Evolutionary conservation across 495 filamentous ascomycete species (phyloP).

Genomic region (Emericellopsis terricola): DNA sequence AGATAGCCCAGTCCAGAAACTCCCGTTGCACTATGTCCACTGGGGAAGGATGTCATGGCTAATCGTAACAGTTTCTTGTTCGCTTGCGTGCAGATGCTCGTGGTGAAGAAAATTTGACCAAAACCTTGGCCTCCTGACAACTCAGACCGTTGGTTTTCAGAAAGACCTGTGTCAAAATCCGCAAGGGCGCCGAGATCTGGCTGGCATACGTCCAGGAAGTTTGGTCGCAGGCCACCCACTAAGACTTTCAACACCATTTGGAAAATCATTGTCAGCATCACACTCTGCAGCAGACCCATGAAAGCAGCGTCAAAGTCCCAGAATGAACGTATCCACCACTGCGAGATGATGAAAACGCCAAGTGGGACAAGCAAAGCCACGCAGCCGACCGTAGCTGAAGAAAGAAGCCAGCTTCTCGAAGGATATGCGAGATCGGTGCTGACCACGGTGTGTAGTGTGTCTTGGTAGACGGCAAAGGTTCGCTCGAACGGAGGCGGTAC

Average conservation of each 20-base stretch:
- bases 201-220: slow-evolving; percentile 38
- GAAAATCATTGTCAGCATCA: slow-evolving; percentile 38
- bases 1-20: slow-evolving; percentile 40
- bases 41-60: slow-evolving; percentile 40
- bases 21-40: slow-evolving; percentile 37
- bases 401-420: slow-evolving; percentile 40
- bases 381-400: slow-evolving; percentile 39
- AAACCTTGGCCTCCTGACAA: slow-evolving; percentile 15
- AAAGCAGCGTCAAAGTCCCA: slow-evolving; percentile 49
- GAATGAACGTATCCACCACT: slow-evolving; percentile 43
- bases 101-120: slow-evolving; percentile 26
- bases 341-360: slow-evolving; percentile 34
- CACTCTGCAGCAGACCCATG: slow-evolving; percentile 38
- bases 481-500: too few relatives aligned
- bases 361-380: slow-evolving; percentile 36
- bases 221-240: slow-evolving; percentile 38
- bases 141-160: slow-evolving; percentile 14
- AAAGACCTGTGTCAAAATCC: slow-evolving; percentile 8
- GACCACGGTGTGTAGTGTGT: slow-evolving; percentile 28
- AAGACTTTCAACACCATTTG: slow-evolving; percentile 39
- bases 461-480: too few relatives aligned
- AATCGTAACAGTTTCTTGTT: slow-evolving; percentile 22
- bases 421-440: slow-evolving; percentile 45
- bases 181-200: slow-evolving; percentile 23
- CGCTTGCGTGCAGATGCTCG: slow-evolving; percentile 26